Conservation (phyloP, 306 rosid genomes). For the Acacia acuminata region DNA sequence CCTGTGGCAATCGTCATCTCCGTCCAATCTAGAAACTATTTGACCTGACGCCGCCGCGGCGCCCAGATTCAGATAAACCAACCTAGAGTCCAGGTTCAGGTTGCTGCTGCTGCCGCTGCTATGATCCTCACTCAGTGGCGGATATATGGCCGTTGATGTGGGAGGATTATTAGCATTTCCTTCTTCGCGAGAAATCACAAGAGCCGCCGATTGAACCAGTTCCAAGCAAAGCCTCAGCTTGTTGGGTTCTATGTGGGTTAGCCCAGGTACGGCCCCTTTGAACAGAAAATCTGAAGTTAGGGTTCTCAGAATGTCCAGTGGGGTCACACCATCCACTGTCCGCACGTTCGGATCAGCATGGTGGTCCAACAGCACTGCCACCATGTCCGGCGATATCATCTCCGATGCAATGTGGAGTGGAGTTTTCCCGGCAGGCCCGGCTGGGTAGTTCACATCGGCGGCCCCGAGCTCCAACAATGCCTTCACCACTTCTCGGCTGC, state of each 20-base stretch:
- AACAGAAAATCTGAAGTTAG: conserved; percentile 97
- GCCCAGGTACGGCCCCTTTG: conserved; percentile 97
- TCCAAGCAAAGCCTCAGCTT: conserved; percentile 89
- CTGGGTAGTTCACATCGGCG: conserved; percentile 81
- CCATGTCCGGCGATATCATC: conserved; percentile 84
- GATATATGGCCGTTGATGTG: conserved; percentile 48
- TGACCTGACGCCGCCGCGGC: conserved; percentile 47
- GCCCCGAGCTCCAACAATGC: conserved; percentile 92
- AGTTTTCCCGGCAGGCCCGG: conserved; percentile 78
- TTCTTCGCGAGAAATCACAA: conserved; percentile 46
- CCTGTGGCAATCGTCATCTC: conserved; percentile 46
- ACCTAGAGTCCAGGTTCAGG: conserved; percentile 15
- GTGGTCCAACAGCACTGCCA: conserved; percentile 73
- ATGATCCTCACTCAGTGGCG: conserved; percentile 50
- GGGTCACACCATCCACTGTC: conserved; percentile 64
- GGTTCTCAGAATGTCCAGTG: conserved; percentile 90
- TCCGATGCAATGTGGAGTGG: conserved; percentile 84
- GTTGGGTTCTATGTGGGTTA: conserved; percentile 93
- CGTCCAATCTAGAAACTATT: conserved; percentile 48
- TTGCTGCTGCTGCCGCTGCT: conserved; percentile 38
- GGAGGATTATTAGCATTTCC: conserved; percentile 46
- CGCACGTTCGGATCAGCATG: conserved; percentile 77
- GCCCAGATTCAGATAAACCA: conserved; percentile 71
- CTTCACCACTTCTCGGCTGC: conserved; percentile 92
- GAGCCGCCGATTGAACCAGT: conserved; percentile 94